Evolutionary conservation across 1,284 basidiomycete genomes (phyloP).

Genomic region (Microbotryomycetes sp.): DNA sequence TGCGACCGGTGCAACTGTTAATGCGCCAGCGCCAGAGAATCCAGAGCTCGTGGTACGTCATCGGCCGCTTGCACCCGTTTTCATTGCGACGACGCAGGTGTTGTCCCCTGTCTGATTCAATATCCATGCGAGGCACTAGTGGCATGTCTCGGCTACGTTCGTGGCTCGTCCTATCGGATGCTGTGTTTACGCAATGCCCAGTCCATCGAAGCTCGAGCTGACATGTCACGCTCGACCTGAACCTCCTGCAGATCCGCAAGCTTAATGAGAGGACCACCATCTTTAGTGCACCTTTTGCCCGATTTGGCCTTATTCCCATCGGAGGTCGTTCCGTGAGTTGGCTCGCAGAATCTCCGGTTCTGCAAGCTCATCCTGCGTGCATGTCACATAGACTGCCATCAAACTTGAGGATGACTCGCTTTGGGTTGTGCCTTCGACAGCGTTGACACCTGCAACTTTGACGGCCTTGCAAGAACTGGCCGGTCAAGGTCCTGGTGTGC

Average conservation of each 20-base stretch:
- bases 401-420: conserved; percentile 62
- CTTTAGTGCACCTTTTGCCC: conserved; percentile 39
- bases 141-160: too few relatives aligned
- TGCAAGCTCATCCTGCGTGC: background rate
- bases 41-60: conserved; percentile 22
- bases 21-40: conserved; percentile 23
- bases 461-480: background rate
- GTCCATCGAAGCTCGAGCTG: too few relatives aligned
- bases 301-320: conserved; percentile 39
- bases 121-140: too few relatives aligned
- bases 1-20: background rate
- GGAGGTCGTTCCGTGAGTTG: conserved; percentile 38
- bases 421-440: conserved; percentile 68
- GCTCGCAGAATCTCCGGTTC: background rate
- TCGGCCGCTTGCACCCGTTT: too few relatives aligned
- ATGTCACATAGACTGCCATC: conserved; percentile 55
- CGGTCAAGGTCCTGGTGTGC: background rate
- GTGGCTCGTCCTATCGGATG: too few relatives aligned
- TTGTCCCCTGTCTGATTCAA: too few relatives aligned
- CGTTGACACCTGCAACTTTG: background rate
- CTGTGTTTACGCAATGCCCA: too few relatives aligned
- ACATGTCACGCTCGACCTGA: background rate
- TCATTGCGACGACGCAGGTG: too few relatives aligned
- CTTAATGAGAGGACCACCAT: conserved; percentile 31
- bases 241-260: conserved; percentile 30